A percentile compares a stretch with the other conserved stretches of the same genome.
Evolutionary conservation across 2,329 filamentous ascomycete species (phyloP).

Genomic region (Cladosporium sp.): DNA sequence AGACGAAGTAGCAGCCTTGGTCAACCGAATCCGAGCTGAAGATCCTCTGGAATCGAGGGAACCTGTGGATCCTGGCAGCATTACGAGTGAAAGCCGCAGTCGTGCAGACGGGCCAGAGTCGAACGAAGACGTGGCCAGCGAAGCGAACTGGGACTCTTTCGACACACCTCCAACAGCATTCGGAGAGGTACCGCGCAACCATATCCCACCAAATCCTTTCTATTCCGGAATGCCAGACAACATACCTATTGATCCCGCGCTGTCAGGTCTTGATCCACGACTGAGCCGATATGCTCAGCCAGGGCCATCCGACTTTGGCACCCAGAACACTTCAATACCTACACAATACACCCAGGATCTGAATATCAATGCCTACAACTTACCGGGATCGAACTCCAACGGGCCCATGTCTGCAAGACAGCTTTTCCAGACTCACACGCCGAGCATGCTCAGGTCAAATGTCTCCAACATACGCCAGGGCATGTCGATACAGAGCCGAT

Average conservation of each 20-base stretch:
- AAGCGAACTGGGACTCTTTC: slow-evolving; percentile 12
- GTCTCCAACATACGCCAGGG: slow-evolving; percentile 3
- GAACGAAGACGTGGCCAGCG: slow-evolving; percentile 9
- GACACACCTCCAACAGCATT: slow-evolving; percentile 1
- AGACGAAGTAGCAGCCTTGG: slow-evolving; percentile 15
- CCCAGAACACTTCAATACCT: not conserved
- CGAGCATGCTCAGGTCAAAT: slow-evolving; percentile 9
- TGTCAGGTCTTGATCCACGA: slow-evolving; percentile 5
- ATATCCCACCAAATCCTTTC: slow-evolving; percentile 3
- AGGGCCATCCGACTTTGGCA: not conserved
- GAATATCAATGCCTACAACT: not conserved
- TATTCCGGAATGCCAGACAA: not conserved
- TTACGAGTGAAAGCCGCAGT: not conserved
- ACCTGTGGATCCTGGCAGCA: slow-evolving; percentile 14
- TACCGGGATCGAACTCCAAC: not conserved
- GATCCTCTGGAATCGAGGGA: slow-evolving; percentile 5
- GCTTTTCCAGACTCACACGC: slow-evolving; percentile 1
- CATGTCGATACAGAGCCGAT: slow-evolving; percentile 5
- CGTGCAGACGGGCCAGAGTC: slow-evolving; percentile 3
- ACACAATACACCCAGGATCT: slow-evolving; percentile 1
- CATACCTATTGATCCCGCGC: slow-evolving; percentile 15
- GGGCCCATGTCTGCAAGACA: not conserved
- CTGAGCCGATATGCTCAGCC: not conserved
- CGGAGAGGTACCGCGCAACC: not conserved
- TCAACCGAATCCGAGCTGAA: slow-evolving; percentile 17